Evolutionary conservation across 2,329 filamentous ascomycete genomes (phyloP), one percentile per base, ranked within the genome.

Genomic region (Nectriaceae sp.): DNA sequence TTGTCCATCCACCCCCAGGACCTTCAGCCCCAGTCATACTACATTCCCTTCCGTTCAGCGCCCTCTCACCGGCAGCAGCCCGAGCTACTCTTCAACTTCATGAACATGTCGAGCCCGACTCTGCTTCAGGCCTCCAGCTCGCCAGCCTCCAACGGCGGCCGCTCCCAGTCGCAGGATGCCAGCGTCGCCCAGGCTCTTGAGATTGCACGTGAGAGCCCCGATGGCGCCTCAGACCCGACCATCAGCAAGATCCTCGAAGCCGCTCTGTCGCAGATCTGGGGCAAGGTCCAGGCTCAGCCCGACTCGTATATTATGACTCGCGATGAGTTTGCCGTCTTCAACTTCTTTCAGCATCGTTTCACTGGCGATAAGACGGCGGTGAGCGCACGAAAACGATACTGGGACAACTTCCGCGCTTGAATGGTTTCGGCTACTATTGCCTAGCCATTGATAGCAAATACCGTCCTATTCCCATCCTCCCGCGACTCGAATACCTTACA

Each of bases 311-410:
- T 94, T 55, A 84, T 95, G 74, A 83, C 76, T 26, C 76, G 79
- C 53, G 84, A 90, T 68, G 90, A 96, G 70, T 95, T 94, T 63
- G 83, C 88, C 46, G 78, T 95, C 51, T 91, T 95, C 81, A 95
- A 94, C 74, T 93, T 87, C 69, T 93, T 88, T 68, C 85, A 88
- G 53, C 70, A 79, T 53, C 80, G 86, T 10, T 90, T 87, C 63
- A 67, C 73, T 22, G 80, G 81, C 50, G 67, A 78, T 55, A 63
- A 71, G 54, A 59, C 72, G n/a, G 76, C 76, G 35, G 63, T 71
- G n/a, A 68, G 65, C 31, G 80, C 80, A 16, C 71, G 72, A 52
- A 74, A 66, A 57, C 69, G 78, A 49, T 83, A 76, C 64, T 84
- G 80, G 80, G 73, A 79, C 59, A 71, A 75, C 54, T 58, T 64